phyloP scores from a whole-genome alignment of 2,329 filamentous ascomycete genomes.

The Zymoseptoria brevis region DNA sequence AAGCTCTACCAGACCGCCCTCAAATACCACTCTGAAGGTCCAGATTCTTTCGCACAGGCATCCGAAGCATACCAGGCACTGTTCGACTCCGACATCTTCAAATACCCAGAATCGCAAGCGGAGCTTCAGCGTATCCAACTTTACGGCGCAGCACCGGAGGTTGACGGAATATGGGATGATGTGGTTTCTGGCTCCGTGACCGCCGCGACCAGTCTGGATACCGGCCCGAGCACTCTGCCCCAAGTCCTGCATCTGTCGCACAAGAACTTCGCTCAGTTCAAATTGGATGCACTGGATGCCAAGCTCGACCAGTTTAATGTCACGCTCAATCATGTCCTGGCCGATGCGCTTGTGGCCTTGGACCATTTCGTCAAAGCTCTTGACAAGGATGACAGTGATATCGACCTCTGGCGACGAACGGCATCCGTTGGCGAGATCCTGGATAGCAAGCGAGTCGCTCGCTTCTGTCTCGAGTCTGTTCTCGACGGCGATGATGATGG shows the following conservation, averaged over 20 bases:
- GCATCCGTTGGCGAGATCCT: constrained; percentile 51
- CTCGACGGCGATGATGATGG: constrained; percentile 54
- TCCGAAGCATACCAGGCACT: constrained; percentile 73
- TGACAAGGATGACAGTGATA: constrained; percentile 56
- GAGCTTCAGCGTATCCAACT: constrained; percentile 68
- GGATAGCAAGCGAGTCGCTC: constrained; percentile 50
- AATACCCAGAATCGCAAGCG: constrained; percentile 76
- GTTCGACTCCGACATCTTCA: constrained; percentile 89
- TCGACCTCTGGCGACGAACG: constrained; percentile 56
- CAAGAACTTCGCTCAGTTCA: constrained; percentile 91
- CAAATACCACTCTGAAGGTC: constrained; percentile 83
- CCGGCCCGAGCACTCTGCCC: constrained; percentile 68
- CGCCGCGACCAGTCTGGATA: constrained; percentile 52
- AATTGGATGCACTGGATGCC: constrained; percentile 53
- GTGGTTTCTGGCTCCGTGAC: constrained; percentile 33
- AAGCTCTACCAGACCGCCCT: constrained; percentile 89
- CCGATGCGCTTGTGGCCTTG: constrained; percentile 39
- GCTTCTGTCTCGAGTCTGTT: constrained; percentile 57
- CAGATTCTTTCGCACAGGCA: constrained; percentile 66
- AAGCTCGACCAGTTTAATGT: constrained; percentile 21
- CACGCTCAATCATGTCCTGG: constrained; percentile 23
- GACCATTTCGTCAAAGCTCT: constrained; percentile 53
- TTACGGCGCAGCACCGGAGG: constrained; percentile 38
- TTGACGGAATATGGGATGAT: constrained; percentile 29
- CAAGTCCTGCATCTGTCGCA: constrained; percentile 89